Base-by-base conservation (phyloP, 441 rosid genomes). In the Aquilaria agallochum region DNA sequence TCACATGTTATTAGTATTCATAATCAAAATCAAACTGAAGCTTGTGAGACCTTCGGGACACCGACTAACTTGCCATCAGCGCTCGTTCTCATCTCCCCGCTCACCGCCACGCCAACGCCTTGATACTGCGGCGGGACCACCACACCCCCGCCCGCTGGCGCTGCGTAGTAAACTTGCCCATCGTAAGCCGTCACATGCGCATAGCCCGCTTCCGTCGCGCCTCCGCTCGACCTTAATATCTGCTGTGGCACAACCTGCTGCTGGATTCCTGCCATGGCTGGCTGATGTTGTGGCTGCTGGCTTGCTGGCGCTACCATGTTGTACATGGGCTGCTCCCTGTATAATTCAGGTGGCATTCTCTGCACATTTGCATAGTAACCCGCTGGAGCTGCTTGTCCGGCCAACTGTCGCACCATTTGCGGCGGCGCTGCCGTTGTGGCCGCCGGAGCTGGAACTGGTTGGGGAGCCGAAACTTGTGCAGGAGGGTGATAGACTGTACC, bases 301-400 rank as follows among this genome's bases (percentile, higher is more conserved):
- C 50, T 76, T 13, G 50, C 75, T 13, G 62, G 79, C n/a, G 76
- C 78, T 47, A 76, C 73, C 74, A 84, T n/a, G 73, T 73, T 85
- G 78, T 79, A 88, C 5, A 80, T n/a, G 45, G 65, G 83, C 31
- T 83, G 97, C 44, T 91, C 97, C 52, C 92, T 69, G 83, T 86
- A 91, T 55, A 75, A 71, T 33, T 90, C 97, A 0, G 74, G 36
- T 34, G 75, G 70, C 76, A 85, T 69, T 67, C 92, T 62, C 63
- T 83, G 97, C 63, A 85, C 68, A 56, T 75, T 71, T 33, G 75
- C 59, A 69, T 87, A 92, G 64, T 83, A 86, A 3, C 82, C 88
- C 9, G 9, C 45, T 8, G 45, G 96, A 80, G 82, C 76, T 4
- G 72, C 56, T 75, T 80, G 92, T 32, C 81, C 85, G 58, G 83